A percentile compares a stretch with the other conserved stretches of the same genome.
Conservation (phyloP, 2,329 filamentous ascomycete species). For the Claviceps sp. region DNA sequence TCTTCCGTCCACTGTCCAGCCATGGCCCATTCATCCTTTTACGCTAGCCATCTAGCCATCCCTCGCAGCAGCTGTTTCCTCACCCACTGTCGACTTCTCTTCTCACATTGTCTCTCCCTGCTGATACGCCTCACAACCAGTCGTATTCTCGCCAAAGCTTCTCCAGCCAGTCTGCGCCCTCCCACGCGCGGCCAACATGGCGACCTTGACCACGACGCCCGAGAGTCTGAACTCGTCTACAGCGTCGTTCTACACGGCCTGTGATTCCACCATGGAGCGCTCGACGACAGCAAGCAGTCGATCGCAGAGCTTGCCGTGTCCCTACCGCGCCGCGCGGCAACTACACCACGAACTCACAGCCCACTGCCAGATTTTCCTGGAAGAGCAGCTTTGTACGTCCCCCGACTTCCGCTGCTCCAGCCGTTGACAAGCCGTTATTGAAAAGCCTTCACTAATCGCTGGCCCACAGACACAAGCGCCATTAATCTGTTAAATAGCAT, state of each 20-base stretch:
- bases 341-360: conserved; percentile 51
- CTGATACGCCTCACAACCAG: too few species aligned
- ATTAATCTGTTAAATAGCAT: conserved; percentile 51
- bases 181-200: conserved; percentile 1
- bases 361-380: conserved; percentile 58
- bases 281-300: conserved; percentile 25
- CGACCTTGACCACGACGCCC: conserved; percentile 9
- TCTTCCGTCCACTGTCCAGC: too few species aligned
- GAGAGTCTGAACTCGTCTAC: conserved; percentile 15
- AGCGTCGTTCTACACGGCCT: conserved; percentile 23
- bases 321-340: conserved; percentile 39
- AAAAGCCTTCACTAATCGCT: too few species aligned
- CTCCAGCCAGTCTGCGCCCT: not conserved
- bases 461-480: conserved; percentile 24
- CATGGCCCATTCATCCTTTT: too few species aligned
- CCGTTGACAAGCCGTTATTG: not conserved
- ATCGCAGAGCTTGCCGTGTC: conserved; percentile 14
- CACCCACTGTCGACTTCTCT: too few species aligned
- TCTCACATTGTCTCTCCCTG: too few species aligned
- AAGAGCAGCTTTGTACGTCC: conserved; percentile 55
- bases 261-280: conserved; percentile 14
- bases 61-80: too few species aligned
- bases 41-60: too few species aligned
- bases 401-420: conserved; percentile 6
- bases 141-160: not conserved